phyloP scores from a whole-genome alignment of 306 rosid species.

The Ziziphus jujuba region DNA sequence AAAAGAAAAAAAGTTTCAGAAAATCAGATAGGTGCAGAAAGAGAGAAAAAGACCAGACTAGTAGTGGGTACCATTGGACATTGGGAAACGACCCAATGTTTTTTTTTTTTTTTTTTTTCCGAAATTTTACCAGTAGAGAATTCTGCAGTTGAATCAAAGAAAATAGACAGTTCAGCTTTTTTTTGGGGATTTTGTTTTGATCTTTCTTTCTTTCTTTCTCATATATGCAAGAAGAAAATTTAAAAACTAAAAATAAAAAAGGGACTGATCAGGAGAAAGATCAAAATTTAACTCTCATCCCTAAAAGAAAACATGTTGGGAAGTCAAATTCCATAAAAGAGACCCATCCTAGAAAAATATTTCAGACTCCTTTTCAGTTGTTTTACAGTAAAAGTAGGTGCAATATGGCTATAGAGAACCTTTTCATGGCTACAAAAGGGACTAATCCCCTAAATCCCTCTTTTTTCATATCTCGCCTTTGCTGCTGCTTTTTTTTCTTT shows the following conservation, averaged over 20 bases:
- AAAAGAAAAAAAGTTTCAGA: background rate
- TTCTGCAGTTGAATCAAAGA: slow-evolving; percentile 32
- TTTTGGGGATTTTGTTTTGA: slow-evolving; percentile 13
- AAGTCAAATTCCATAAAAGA: slow-evolving; percentile 26
- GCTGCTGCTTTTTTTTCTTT: slow-evolving; percentile 15
- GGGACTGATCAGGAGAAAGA: slow-evolving; percentile 36
- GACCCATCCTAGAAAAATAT: background rate
- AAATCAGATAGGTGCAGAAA: slow-evolving; percentile 10
- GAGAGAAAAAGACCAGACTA: slow-evolving; percentile 69
- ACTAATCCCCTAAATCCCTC: slow-evolving; percentile 8
- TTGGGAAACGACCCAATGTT: slow-evolving; percentile 40
- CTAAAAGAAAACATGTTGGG: too few species aligned
- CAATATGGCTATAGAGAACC: slow-evolving; percentile 17
- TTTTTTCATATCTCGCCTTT: slow-evolving; percentile 6
- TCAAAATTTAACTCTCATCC: slow-evolving; percentile 21
- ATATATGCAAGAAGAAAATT: background rate
- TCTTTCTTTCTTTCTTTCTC: background rate
- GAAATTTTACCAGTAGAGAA: too few species aligned
- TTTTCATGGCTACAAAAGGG: slow-evolving; percentile 41
- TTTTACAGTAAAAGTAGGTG: background rate
- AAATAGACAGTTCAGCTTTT: slow-evolving; percentile 38
- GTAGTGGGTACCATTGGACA: slow-evolving; percentile 31
- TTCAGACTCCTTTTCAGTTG: slow-evolving; percentile 11
- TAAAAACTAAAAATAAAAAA: slow-evolving; percentile 2
- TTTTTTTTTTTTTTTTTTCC: too few species aligned